Percentiles rank a stretch among this genome's conserved stretches.
phyloP scores from a whole-genome alignment of 2,329 filamentous ascomycete species.

The Lecanicillium sp. region DNA sequence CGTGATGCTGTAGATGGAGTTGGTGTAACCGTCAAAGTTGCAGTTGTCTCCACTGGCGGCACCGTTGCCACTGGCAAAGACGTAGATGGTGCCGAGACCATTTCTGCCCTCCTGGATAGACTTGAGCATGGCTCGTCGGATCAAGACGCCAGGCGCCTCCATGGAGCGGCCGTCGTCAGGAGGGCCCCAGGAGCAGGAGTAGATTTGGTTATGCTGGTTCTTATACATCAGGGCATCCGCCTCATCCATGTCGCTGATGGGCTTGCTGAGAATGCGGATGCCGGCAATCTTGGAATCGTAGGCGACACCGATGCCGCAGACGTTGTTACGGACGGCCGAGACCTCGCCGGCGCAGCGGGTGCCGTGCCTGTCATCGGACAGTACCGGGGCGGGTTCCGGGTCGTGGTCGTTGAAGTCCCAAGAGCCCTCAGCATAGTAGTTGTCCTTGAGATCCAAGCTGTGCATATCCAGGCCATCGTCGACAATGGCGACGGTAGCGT shows the following conservation, averaged over 20 bases:
- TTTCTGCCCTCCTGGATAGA: conserved; percentile 80
- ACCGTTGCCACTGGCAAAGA: conserved; percentile 92
- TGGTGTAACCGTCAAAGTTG: conserved; percentile 99
- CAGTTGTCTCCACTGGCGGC: conserved; percentile 86
- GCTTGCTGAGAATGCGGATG: conserved; percentile 83
- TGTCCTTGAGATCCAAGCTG: conserved; percentile 83
- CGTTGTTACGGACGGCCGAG: conserved; percentile 81
- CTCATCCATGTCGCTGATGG: conserved; percentile 89
- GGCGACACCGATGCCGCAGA: conserved; percentile 92
- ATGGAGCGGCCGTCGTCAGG: conserved; percentile 89
- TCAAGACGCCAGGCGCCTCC: conserved; percentile 86
- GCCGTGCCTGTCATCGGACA: conserved; percentile 82
- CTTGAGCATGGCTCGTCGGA: conserved; percentile 84
- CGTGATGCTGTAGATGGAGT: conserved; percentile 98
- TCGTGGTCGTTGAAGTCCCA: conserved; percentile 92
- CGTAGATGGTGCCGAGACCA: conserved; percentile 83
- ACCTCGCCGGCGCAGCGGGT: conserved; percentile 94
- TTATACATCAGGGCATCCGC: conserved; percentile 88
- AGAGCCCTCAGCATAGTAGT: conserved; percentile 88
- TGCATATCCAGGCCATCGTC: conserved; percentile 96
- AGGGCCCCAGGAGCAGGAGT: conserved; percentile 97
- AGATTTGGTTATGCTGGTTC: conserved; percentile 87
- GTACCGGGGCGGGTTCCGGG: conserved; percentile 69
- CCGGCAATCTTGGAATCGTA: conserved; percentile 88
- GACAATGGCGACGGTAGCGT: conserved; percentile 85